Percentiles rank a stretch among this genome's conserved stretches.
Conservation (phyloP, 768 basidiomycete species). For the Pleurotus tuber-regium region DNA sequence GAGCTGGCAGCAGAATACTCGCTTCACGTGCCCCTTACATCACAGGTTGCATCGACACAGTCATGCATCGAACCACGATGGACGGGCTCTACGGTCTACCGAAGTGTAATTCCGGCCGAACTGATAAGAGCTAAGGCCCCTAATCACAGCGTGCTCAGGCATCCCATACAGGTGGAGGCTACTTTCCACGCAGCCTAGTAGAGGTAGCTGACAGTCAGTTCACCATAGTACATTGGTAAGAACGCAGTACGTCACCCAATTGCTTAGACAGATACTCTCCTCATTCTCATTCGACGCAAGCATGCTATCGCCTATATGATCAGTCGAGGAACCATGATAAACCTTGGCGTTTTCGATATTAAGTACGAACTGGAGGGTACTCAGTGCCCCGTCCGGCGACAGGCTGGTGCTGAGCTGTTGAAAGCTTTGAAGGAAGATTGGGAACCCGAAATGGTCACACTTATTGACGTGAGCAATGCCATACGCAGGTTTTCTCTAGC, state of each 20-base stretch:
- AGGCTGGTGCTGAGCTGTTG: background rate
- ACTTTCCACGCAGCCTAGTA: too few relatives aligned
- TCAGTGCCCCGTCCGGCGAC: background rate
- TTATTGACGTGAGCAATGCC: background rate
- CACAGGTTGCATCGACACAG: slow-evolving; percentile 23
- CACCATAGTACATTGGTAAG: too few relatives aligned
- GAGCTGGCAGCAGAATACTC: slow-evolving; percentile 37
- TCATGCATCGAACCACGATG: slow-evolving; percentile 51
- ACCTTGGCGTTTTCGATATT: background rate
- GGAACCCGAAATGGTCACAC: background rate
- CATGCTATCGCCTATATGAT: background rate
- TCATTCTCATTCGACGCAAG: too few relatives aligned
- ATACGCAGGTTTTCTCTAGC: background rate
- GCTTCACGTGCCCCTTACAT: slow-evolving; percentile 29
- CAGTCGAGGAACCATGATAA: background rate
- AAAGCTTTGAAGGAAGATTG: background rate
- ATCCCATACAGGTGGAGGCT: background rate
- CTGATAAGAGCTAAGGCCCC: background rate
- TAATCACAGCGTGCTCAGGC: background rate
- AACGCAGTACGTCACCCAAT: too few relatives aligned
- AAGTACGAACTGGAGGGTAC: background rate
- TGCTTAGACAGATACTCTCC: too few relatives aligned
- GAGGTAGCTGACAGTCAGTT: too few relatives aligned
- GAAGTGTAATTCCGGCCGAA: background rate
- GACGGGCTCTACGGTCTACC: slow-evolving; percentile 58